Evolutionary conservation across 768 basidiomycete species (phyloP).

Genomic region (Kondoa subrosea): DNA sequence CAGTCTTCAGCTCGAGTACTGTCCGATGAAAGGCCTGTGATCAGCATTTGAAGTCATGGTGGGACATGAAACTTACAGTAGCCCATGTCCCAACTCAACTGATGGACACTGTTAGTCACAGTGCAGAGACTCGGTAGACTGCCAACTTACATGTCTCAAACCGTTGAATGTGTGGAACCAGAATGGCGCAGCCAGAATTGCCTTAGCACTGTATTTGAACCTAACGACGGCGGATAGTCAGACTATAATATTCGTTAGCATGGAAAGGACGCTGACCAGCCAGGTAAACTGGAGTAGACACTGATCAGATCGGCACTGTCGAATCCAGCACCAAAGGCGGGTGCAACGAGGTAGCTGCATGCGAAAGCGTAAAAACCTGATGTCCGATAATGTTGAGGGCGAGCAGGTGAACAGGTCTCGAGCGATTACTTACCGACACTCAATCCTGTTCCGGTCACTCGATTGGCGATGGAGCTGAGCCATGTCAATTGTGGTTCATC

Average conservation of each 20-base stretch:
- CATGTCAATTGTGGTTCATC: slow-evolving; percentile 75
- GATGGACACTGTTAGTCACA: slow-evolving; percentile 38
- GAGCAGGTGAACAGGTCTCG: slow-evolving; percentile 11
- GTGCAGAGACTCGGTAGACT: background rate
- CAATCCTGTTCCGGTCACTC: slow-evolving; percentile 64
- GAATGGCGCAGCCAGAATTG: slow-evolving; percentile 67
- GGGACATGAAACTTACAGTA: too few species aligned
- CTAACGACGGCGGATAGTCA: too few species aligned
- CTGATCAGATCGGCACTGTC: slow-evolving; percentile 63
- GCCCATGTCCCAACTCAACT: slow-evolving; percentile 55
- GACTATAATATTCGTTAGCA: too few species aligned
- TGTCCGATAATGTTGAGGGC: background rate
- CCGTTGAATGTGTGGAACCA: slow-evolving; percentile 84
- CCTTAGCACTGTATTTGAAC: slow-evolving; percentile 59
- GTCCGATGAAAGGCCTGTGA: background rate
- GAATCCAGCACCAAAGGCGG: slow-evolving; percentile 47
- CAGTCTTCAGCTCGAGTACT: slow-evolving; percentile 69
- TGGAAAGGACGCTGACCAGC: slow-evolving; percentile 38
- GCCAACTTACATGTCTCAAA: slow-evolving; percentile 70
- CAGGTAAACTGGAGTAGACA: slow-evolving; percentile 52
- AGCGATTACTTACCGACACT: slow-evolving; percentile 43
- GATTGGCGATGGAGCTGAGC: slow-evolving; percentile 68
- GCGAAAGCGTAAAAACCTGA: slow-evolving; percentile 76
- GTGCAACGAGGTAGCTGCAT: slow-evolving; percentile 67
- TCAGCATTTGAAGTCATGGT: background rate